Evolutionary conservation across 805 yeast species (phyloP).

Genomic region (Candida andamanensis): DNA sequence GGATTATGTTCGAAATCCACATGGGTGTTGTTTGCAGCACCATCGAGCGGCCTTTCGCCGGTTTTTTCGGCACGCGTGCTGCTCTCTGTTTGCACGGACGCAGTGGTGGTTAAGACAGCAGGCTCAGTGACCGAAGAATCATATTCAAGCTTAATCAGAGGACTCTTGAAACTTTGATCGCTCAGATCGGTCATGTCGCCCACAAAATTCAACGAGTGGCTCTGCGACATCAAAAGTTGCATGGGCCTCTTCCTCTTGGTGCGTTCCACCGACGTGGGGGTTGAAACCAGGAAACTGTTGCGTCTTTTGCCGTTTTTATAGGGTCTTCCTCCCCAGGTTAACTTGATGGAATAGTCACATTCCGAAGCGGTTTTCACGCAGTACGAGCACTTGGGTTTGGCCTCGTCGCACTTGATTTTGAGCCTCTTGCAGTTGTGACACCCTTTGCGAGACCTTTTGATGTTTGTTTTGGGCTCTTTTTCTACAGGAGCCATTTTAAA

Average conservation of each 20-base stretch:
- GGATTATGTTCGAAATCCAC: too few species aligned
- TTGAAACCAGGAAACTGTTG: constrained; percentile 7
- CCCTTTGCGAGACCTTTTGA: constrained; percentile 37
- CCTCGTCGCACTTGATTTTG: constrained; percentile 68
- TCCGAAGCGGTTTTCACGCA: constrained; percentile 42
- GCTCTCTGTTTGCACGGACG: not conserved
- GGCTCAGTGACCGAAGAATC: not conserved
- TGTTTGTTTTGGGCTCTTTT: constrained; percentile 1
- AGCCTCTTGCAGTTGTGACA: constrained; percentile 58
- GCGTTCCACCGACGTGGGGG: not conserved
- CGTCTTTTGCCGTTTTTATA: constrained; percentile 40
- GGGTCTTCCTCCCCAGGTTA: constrained; percentile 77
- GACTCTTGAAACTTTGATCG: not conserved
- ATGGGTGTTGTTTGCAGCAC: not conserved
- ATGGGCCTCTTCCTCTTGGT: not conserved
- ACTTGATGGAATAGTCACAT: constrained; percentile 61
- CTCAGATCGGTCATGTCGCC: not conserved
- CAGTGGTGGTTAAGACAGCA: not conserved
- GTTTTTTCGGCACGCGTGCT: not conserved
- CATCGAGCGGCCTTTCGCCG: not conserved
- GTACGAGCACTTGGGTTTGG: constrained; percentile 54
- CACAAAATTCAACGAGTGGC: not conserved
- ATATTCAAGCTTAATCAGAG: too few species aligned
- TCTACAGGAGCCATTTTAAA: too few species aligned
- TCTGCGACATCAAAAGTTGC: not conserved